Evolutionary conservation across 148 eudicot genomes (phyloP).

Genomic region (Vaccinium macrocarpon): DNA sequence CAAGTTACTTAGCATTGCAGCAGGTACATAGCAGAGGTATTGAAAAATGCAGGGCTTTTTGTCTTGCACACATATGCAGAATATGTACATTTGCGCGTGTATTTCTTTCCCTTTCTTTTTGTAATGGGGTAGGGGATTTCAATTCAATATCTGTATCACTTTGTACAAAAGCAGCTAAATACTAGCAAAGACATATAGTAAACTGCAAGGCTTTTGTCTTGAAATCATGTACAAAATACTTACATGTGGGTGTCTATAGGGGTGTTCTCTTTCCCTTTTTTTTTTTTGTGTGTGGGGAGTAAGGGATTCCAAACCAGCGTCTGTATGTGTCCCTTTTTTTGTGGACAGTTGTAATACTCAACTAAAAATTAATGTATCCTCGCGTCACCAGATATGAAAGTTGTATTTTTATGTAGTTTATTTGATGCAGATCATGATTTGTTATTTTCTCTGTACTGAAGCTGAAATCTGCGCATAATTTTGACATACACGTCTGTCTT

Average conservation of each 20-base stretch:
- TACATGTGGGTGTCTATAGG: neutral
- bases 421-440: neutral
- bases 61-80: neutral
- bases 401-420: neutral
- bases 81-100: neutral
- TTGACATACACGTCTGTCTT: too few relatives aligned
- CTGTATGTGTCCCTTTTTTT: neutral
- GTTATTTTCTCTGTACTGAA: neutral
- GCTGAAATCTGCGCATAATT: neutral
- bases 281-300: neutral
- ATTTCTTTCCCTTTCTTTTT: neutral
- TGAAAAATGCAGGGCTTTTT: neutral
- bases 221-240: neutral
- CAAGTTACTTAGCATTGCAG: neutral
- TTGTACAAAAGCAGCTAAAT: neutral
- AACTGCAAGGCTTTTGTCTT: too few relatives aligned
- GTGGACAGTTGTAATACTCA: neutral
- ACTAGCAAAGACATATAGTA: neutral
- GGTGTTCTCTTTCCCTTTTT: neutral
- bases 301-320: neutral
- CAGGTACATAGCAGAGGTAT: neutral
- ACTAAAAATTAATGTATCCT: neutral
- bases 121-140: neutral
- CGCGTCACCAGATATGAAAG: neutral
- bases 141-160: neutral